phyloP scores from a whole-genome alignment of 2,329 filamentous ascomycete species.

The Ophiostoma novo-ulmi region DNA sequence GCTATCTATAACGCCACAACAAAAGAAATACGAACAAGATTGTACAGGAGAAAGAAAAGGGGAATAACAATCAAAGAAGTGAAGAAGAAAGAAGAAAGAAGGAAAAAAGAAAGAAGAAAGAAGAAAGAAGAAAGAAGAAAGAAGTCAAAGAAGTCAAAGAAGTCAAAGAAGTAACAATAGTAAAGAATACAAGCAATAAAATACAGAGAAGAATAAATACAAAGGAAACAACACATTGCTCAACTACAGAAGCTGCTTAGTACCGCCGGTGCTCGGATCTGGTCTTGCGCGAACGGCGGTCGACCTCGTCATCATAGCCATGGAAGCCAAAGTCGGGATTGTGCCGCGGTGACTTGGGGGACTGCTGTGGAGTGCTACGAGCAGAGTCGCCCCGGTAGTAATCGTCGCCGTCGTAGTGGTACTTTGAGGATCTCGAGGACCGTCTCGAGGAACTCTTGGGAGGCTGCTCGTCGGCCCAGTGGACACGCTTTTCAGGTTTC shows the following conservation, averaged over 20 bases:
- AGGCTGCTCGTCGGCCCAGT: constrained; percentile 12
- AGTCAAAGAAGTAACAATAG: neutral
- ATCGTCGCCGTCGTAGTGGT: neutral
- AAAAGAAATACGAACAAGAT: neutral
- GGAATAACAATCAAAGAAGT: neutral
- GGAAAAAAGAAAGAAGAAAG: neutral
- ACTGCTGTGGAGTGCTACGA: no score
- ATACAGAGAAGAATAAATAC: neutral
- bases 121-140: neutral
- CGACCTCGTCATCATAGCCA: neutral
- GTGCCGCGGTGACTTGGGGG: neutral
- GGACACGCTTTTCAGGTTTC: constrained; percentile 4
- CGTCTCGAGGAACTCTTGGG: neutral
- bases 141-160: no score
- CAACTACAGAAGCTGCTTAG: neutral
- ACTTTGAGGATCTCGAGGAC: neutral
- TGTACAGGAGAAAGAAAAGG: neutral
- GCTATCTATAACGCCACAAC: neutral
- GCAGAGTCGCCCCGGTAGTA: neutral
- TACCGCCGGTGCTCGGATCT: neutral
- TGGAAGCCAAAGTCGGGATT: neutral
- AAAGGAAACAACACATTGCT: neutral
- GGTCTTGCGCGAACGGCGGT: neutral
- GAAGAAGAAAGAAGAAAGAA: neutral
- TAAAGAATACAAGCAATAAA: neutral